Evolutionary conservation across 345 rosid species (phyloP).

Genomic region (Salix exigua): DNA sequence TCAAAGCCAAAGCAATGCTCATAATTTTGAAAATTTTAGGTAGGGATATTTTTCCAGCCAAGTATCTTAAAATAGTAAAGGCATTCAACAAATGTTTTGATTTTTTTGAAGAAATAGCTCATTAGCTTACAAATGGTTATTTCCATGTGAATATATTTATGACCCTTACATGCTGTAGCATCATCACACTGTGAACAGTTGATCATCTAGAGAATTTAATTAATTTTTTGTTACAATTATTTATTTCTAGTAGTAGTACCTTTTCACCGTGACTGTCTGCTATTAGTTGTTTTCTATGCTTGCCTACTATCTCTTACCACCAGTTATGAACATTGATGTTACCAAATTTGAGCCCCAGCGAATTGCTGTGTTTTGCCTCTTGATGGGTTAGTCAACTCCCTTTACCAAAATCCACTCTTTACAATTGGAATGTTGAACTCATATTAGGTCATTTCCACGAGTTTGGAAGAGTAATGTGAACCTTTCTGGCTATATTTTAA

Average conservation of each 20-base stretch:
- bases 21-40: not conserved
- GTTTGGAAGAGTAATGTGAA: not conserved
- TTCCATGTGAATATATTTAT: not conserved
- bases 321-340: not conserved
- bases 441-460: not conserved
- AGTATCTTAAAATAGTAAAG: not conserved
- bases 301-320: not conserved
- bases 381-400: not conserved
- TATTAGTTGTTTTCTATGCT: not conserved
- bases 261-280: not conserved
- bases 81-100: not conserved
- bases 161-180: slow-evolving; percentile 1
- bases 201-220: not conserved
- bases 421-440: not conserved
- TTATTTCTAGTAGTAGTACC: not conserved
- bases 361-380: not conserved
- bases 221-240: not conserved
- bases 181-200: not conserved
- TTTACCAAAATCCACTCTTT: not conserved
- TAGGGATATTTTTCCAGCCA: not conserved
- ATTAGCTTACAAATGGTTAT: not conserved
- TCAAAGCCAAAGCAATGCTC: not conserved
- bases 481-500: not conserved
- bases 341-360: too few species aligned
- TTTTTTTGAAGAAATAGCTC: not conserved